Percentiles rank a stretch among this genome's conserved stretches.
Evolutionary conservation across 352 stramenopile genomes (phyloP).

Genomic region (Pythium sukuiense): DNA sequence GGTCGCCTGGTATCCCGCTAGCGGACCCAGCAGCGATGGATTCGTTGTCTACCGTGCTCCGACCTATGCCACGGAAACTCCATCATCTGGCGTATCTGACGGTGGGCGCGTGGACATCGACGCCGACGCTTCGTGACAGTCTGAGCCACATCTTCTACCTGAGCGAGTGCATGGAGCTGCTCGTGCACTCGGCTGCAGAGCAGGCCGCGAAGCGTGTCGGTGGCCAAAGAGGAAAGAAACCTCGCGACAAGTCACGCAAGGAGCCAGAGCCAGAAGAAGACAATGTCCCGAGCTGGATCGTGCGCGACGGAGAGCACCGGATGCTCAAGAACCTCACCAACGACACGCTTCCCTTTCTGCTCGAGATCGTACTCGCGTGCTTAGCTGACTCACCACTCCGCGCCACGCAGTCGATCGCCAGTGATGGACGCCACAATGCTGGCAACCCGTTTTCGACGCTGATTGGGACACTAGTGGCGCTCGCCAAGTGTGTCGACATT

Average conservation of each 20-base stretch:
- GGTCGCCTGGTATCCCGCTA: conserved; percentile 2
- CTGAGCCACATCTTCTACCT: conserved; percentile 42
- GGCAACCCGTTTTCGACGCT: conserved; percentile 43
- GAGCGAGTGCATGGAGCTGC: conserved; percentile 22
- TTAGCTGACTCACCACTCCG: conserved; percentile 48
- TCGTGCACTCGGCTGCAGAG: conserved; percentile 1
- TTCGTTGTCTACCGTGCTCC: conserved; percentile 6
- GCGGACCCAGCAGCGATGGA: conserved; percentile 1
- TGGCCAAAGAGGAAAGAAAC: neutral
- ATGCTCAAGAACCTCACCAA: conserved; percentile 67
- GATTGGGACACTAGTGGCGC: conserved; percentile 36
- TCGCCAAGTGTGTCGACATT: conserved; percentile 43
- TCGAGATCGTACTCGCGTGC: conserved; percentile 59
- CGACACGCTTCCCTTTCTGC: conserved; percentile 56
- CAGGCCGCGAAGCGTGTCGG: neutral
- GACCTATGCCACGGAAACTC: conserved; percentile 9
- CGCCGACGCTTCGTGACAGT: conserved; percentile 29
- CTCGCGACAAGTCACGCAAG: conserved; percentile 18
- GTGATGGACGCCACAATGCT: neutral
- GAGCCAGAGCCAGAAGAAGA: conserved; percentile 37
- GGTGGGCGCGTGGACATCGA: conserved; percentile 57
- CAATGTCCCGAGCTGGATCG: conserved; percentile 28
- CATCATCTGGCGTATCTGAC: conserved; percentile 53
- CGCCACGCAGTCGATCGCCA: conserved; percentile 10
- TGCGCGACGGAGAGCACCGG: conserved; percentile 53